phyloP scores from a whole-genome alignment of 768 basidiomycete species.

The Mycena chlorophos region DNA sequence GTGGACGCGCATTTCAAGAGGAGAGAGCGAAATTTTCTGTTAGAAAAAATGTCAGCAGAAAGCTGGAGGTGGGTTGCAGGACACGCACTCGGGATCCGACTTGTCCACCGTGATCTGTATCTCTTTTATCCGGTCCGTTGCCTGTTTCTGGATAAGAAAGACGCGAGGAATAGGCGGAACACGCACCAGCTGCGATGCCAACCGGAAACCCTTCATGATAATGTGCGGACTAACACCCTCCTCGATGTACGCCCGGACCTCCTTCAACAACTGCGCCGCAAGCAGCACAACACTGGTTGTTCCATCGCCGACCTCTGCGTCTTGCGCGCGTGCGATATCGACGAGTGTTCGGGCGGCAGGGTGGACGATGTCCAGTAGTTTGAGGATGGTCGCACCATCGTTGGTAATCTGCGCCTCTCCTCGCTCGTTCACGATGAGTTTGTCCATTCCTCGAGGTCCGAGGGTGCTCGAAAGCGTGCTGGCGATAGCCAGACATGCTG shows the following conservation, averaged over 20 bases:
- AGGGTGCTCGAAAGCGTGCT: slow-evolving; percentile 91
- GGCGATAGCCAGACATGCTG: slow-evolving; percentile 91
- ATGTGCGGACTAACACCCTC: slow-evolving; percentile 97
- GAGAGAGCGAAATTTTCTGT: slow-evolving; percentile 88
- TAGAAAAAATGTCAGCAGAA: slow-evolving; percentile 18
- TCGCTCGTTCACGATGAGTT: slow-evolving; percentile 89
- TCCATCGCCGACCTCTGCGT: slow-evolving; percentile 97
- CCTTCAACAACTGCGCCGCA: slow-evolving; percentile 92
- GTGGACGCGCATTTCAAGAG: slow-evolving; percentile 96
- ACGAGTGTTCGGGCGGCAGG: slow-evolving; percentile 97
- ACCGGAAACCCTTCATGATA: slow-evolving; percentile 94
- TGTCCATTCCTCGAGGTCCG: slow-evolving; percentile 99
- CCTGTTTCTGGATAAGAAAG: slow-evolving; percentile 45
- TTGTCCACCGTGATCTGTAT: slow-evolving; percentile 90
- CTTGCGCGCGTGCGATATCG: slow-evolving; percentile 97
- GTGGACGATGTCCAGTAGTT: slow-evolving; percentile 96
- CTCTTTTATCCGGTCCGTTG: slow-evolving; percentile 81
- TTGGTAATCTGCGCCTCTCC: slow-evolving; percentile 99
- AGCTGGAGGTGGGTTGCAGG: slow-evolving; percentile 1
- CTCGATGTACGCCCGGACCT: slow-evolving; percentile 87
- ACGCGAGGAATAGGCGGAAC: slow-evolving; percentile 6
- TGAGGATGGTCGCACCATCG: slow-evolving; percentile 98
- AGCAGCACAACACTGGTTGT: slow-evolving; percentile 95
- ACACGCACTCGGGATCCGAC: slow-evolving; percentile 80
- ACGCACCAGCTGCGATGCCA: slow-evolving; percentile 82